phyloP scores from a whole-genome alignment of 805 yeast genomes.

The Metschnikowia proteae region DNA sequence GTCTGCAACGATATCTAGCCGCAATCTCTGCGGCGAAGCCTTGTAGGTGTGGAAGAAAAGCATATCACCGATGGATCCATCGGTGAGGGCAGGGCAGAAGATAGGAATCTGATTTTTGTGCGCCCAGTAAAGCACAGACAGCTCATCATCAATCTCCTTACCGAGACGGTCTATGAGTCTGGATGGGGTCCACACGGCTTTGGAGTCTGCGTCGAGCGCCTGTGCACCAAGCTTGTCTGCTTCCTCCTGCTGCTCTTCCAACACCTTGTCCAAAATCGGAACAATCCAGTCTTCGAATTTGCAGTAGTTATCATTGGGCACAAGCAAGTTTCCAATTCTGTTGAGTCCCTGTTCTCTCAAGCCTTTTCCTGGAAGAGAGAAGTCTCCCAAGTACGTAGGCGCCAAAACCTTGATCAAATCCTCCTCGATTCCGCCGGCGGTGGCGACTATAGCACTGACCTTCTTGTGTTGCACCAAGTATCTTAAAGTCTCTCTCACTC shows the following conservation, averaged over 20 bases:
- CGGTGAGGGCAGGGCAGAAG: conserved; percentile 96
- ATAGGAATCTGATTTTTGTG: conserved; percentile 94
- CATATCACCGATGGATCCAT: conserved; percentile 99
- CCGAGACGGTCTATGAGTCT: conserved; percentile 89
- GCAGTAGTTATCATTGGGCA: conserved; percentile 97
- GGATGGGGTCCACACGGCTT: conserved; percentile 91
- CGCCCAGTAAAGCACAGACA: conserved; percentile 95
- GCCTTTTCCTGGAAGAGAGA: conserved; percentile 70
- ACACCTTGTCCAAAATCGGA: conserved; percentile 82
- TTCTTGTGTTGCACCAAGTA: conserved; percentile 89
- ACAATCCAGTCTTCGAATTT: conserved; percentile 98
- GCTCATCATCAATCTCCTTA: conserved; percentile 89
- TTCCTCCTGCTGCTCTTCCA: conserved; percentile 81
- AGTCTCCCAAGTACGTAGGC: conserved; percentile 93
- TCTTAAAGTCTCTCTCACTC: conserved; percentile 85
- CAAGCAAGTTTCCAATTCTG: conserved; percentile 94
- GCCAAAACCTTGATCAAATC: conserved; percentile 95
- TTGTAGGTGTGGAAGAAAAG: conserved; percentile 96
- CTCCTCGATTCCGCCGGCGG: conserved; percentile 98
- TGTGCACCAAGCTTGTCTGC: conserved; percentile 48
- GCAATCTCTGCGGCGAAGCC: conserved; percentile 82
- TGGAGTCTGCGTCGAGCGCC: conserved; percentile 57
- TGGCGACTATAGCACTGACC: conserved; percentile 93
- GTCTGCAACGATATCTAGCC: conserved; percentile 91
- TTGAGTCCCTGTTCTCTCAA: conserved; percentile 95